Conservation (phyloP, 306 rosid genomes). For the Betula pendula region DNA sequence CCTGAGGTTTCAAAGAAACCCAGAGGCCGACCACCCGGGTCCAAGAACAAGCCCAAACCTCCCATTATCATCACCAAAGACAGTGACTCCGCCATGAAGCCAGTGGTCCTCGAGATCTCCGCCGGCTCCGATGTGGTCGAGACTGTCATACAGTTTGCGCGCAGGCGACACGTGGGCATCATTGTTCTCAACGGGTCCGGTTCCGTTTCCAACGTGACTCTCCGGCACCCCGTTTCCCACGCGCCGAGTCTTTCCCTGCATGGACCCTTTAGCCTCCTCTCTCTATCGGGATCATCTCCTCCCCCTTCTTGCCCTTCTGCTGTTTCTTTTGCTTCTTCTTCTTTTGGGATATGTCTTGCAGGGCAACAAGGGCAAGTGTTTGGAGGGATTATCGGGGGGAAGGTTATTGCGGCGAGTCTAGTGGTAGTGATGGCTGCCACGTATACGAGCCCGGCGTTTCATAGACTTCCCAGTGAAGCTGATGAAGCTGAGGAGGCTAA, state of each 20-base stretch:
- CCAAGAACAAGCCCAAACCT: slow-evolving; percentile 62
- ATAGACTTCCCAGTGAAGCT: slow-evolving; percentile 14
- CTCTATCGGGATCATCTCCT: slow-evolving; percentile 36
- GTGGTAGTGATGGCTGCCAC: slow-evolving; percentile 41
- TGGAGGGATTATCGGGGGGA: slow-evolving; percentile 61
- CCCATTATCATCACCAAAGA: slow-evolving; percentile 43
- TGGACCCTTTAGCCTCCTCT: slow-evolving; percentile 41
- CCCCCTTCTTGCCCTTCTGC: neutral
- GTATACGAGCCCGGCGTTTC: slow-evolving; percentile 31
- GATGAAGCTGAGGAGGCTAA: slow-evolving; percentile 11
- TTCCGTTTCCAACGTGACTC: slow-evolving; percentile 34
- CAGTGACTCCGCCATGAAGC: slow-evolving; percentile 19
- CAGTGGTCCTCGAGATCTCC: slow-evolving; percentile 45
- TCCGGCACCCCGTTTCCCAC: slow-evolving; percentile 31
- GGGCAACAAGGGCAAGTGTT: slow-evolving; percentile 46
- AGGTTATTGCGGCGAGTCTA: slow-evolving; percentile 36
- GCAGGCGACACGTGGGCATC: slow-evolving; percentile 23
- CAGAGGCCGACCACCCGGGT: slow-evolving; percentile 68
- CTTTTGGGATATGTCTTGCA: slow-evolving; percentile 42
- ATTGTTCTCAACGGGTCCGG: slow-evolving; percentile 45
- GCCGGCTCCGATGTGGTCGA: slow-evolving; percentile 49
- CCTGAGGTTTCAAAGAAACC: slow-evolving; percentile 30
- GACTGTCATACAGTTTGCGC: slow-evolving; percentile 38
- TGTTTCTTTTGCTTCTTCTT: slow-evolving; percentile 6
- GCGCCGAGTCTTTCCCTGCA: slow-evolving; percentile 14